phyloP scores from a whole-genome alignment of 805 yeast genomes.

The Nakazawaea siamensis region DNA sequence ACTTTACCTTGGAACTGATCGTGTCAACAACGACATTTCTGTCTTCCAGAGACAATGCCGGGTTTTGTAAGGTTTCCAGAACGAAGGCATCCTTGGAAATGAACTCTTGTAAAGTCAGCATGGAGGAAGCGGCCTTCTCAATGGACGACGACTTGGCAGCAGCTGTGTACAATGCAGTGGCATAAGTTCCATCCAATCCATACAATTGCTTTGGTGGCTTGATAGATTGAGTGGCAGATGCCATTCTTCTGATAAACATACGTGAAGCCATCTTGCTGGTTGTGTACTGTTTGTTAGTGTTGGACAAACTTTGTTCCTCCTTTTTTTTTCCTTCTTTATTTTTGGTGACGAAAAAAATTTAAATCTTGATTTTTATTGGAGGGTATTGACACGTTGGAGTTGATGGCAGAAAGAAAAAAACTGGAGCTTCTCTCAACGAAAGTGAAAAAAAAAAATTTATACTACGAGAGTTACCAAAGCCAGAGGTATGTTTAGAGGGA shows the following conservation, averaged over 20 bases:
- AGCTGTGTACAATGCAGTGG: conserved; percentile 89
- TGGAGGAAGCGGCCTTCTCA: conserved; percentile 58
- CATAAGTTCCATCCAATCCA: conserved; percentile 96
- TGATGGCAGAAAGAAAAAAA: not conserved
- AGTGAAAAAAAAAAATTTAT: too few relatives aligned
- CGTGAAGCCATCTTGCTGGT: conserved; percentile 45
- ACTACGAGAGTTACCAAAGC: too few relatives aligned
- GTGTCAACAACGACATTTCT: conserved; percentile 63
- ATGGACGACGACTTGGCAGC: conserved; percentile 75
- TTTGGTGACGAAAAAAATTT: not conserved
- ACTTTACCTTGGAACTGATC: conserved; percentile 35
- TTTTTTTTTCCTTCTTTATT: not conserved
- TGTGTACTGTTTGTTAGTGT: too few relatives aligned
- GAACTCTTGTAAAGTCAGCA: conserved; percentile 47
- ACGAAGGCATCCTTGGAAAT: conserved; percentile 59
- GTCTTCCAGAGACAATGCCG: conserved; percentile 71
- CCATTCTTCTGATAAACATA: conserved; percentile 62
- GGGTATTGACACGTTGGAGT: not conserved
- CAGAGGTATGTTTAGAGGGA: too few relatives aligned
- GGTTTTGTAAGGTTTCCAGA: conserved; percentile 59
- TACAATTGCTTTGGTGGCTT: conserved; percentile 90
- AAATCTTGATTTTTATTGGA: not conserved
- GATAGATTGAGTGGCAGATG: conserved; percentile 56
- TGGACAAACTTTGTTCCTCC: not conserved
- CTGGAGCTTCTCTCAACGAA: not conserved